These are phyloP conservation scores for Microbotryum saponariae DNA, from an alignment of 1,284 basidiomycete species.

Conservation along the genomic window DNA sequence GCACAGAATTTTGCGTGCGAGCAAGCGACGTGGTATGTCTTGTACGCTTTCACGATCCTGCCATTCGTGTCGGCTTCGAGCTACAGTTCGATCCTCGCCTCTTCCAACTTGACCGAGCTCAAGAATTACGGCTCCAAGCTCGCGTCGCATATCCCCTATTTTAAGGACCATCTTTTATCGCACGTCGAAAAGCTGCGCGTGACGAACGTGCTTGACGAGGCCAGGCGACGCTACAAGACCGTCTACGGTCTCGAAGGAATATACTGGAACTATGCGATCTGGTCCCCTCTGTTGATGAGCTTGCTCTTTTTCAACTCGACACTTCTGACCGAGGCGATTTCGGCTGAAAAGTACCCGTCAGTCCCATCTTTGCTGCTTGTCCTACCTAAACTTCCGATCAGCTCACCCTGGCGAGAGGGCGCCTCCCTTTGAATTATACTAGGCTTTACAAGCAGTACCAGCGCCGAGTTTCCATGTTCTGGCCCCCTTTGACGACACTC, in stretches of 20 bases:
- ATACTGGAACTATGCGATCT: conserved; percentile 31
- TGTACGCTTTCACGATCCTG: conserved; percentile 34
- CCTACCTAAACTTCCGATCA: too few relatives aligned
- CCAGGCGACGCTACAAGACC: neutral
- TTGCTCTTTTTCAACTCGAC: conserved; percentile 23
- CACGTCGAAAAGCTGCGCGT: neutral
- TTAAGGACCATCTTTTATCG: neutral
- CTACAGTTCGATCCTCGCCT: neutral
- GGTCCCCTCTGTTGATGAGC: conserved; percentile 25
- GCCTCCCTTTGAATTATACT: too few relatives aligned
- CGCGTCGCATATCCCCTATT: neutral
- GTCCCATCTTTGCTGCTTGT: neutral
- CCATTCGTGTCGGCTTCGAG: conserved; percentile 27
- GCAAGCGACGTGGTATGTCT: conserved; percentile 34
- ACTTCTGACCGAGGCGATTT: conserved; percentile 26
- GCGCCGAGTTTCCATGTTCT: conserved; percentile 32
- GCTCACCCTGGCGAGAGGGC: too few relatives aligned
- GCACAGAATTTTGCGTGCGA: conserved; percentile 38
- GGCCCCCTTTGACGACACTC: conserved; percentile 17
- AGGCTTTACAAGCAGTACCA: conserved; percentile 33
- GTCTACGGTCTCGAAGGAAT: conserved; percentile 7
- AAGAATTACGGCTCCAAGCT: neutral
- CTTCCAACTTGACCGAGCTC: conserved; percentile 1
- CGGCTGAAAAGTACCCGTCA: conserved; percentile 29
- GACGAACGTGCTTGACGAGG: neutral